Conservation (phyloP, 1,284 basidiomycete genomes). For the Moesziomyces antarcticus region DNA sequence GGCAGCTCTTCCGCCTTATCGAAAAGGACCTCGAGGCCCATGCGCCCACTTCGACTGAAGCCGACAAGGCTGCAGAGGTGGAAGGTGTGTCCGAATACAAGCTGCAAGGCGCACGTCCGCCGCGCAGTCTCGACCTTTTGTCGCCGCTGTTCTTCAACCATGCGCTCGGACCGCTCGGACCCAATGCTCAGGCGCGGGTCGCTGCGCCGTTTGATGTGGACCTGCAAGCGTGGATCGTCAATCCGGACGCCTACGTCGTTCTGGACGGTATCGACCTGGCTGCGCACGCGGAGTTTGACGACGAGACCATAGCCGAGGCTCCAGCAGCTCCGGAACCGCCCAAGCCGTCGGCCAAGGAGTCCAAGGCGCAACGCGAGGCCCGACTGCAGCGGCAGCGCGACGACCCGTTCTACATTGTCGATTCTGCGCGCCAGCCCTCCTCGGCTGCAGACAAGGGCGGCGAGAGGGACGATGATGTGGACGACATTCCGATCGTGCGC, state of each 20-base stretch:
- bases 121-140: constrained; percentile 89
- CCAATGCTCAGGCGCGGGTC: constrained; percentile 82
- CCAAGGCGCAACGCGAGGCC: constrained; percentile 6
- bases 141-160: constrained; percentile 82
- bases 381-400: constrained; percentile 12
- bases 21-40: constrained; percentile 76
- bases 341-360: constrained; percentile 1
- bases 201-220: constrained; percentile 83
- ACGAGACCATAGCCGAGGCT: not conserved
- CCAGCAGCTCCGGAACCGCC: not conserved
- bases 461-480: constrained; percentile 33
- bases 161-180: constrained; percentile 86
- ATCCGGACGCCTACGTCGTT: constrained; percentile 58
- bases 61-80: not conserved
- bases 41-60: not conserved
- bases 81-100: not conserved
- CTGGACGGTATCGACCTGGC: constrained; percentile 22
- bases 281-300: constrained; percentile 4
- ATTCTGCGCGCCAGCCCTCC: constrained; percentile 5
- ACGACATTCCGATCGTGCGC: constrained; percentile 60
- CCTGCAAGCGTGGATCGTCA: constrained; percentile 84
- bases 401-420: constrained; percentile 53
- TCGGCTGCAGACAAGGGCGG: not conserved
- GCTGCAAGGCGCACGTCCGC: constrained; percentile 64
- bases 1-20: constrained; percentile 83